These are phyloP conservation scores for Prillingera fragicola DNA, from an alignment of 1,284 basidiomycete species.

Conservation along the genomic window DNA sequence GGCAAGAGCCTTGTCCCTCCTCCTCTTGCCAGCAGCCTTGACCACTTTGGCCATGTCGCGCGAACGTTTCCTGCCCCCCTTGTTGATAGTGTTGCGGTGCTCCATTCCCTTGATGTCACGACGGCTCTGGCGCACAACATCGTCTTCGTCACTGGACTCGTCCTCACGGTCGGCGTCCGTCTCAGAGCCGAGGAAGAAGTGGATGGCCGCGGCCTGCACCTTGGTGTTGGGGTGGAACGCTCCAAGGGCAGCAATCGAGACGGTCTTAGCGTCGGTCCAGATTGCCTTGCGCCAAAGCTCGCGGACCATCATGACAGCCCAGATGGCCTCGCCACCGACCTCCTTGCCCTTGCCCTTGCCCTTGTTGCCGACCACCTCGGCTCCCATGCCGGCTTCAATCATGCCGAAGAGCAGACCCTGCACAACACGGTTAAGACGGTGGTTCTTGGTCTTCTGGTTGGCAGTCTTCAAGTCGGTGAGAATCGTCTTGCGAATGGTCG, in stretches of 20 bases:
- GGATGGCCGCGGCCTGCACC: conserved; percentile 91
- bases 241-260: conserved; percentile 84
- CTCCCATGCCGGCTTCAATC: conserved; percentile 84
- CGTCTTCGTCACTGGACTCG: conserved; percentile 68
- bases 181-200: conserved; percentile 90
- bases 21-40: conserved; percentile 63
- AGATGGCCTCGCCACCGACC: conserved; percentile 82
- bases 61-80: conserved; percentile 77
- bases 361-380: conserved; percentile 72
- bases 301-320: conserved; percentile 91
- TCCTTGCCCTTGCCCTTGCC: conserved; percentile 51
- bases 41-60: conserved; percentile 54
- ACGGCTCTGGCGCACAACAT: conserved; percentile 51
- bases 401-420: conserved; percentile 95
- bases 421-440: conserved; percentile 92
- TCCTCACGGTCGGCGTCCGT: conserved; percentile 62
- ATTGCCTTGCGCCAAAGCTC: conserved; percentile 93
- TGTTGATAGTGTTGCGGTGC: conserved; percentile 80
- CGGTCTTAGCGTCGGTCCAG: conserved; percentile 91
- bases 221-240: conserved; percentile 92
- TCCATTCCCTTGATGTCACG: conserved; percentile 67
- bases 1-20: conserved; percentile 49
- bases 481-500: conserved; percentile 89
- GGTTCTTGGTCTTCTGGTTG: conserved; percentile 83
- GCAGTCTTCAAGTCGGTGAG: conserved; percentile 91